Percentiles rank a stretch among this genome's conserved stretches.
These are phyloP conservation scores for Waltiozyma sp. DNA, from an alignment of 1,139 yeast genomes.

Conservation along the genomic window DNA sequence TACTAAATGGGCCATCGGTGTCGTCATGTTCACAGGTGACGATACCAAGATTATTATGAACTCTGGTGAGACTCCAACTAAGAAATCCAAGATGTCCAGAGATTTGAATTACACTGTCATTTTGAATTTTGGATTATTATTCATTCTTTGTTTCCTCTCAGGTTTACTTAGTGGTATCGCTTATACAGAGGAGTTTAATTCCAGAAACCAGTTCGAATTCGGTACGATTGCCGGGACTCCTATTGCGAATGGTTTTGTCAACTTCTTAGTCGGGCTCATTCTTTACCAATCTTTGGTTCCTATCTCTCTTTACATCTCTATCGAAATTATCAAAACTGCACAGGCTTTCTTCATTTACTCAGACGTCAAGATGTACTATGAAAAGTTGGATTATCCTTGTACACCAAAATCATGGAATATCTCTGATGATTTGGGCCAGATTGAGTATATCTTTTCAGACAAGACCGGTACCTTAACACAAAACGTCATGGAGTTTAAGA, in stretches of 20 bases:
- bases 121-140: conserved; percentile 65
- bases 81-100: conserved; percentile 69
- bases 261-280: conserved; percentile 83
- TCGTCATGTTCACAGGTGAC: conserved; percentile 82
- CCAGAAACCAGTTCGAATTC: conserved; percentile 63
- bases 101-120: conserved; percentile 77
- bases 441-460: conserved; percentile 91
- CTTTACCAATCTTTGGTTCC: conserved; percentile 90
- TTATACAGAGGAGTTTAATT: conserved; percentile 39
- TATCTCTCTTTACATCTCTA: conserved; percentile 85
- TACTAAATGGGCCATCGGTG: conserved; percentile 88
- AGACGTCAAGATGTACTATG: conserved; percentile 80
- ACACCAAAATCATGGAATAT: conserved; percentile 96
- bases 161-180: conserved; percentile 77
- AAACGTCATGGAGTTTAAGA: conserved; percentile 93
- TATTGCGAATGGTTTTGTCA: conserved; percentile 70
- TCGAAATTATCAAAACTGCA: conserved; percentile 87
- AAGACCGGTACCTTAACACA: conserved; percentile 96
- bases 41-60: conserved; percentile 92
- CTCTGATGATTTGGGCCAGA: conserved; percentile 94
- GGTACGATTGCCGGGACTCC: conserved; percentile 46
- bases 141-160: conserved; percentile 69
- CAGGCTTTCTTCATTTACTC: conserved; percentile 92
- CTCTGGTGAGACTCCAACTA: conserved; percentile 89
- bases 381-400: conserved; percentile 82